These are phyloP conservation scores for Jimgerdemannia flammicorona DNA, from an alignment of 192 early-diverging fungal genomes.

Conservation along the genomic window DNA sequence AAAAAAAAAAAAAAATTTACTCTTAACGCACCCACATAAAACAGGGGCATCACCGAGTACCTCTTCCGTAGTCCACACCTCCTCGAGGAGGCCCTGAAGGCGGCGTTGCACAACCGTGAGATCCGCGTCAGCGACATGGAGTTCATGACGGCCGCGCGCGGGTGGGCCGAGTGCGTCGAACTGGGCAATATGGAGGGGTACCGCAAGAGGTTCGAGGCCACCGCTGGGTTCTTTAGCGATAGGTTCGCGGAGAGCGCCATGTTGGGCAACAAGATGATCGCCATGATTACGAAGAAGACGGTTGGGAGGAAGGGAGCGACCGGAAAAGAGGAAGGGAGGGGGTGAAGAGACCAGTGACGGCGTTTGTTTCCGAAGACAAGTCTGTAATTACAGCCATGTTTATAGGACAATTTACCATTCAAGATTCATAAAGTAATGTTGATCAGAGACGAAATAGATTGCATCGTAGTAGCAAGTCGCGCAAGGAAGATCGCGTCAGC, in stretches of 20 bases:
- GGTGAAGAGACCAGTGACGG: background rate
- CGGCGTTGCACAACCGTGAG: slow-evolving; percentile 72
- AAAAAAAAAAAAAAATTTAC: background rate
- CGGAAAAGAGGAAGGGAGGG: background rate
- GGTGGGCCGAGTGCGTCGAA: slow-evolving; percentile 92
- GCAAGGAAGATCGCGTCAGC: no score
- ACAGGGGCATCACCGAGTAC: slow-evolving; percentile 89
- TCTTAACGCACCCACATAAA: background rate
- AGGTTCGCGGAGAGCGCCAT: slow-evolving; percentile 50
- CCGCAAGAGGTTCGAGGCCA: slow-evolving; percentile 75
- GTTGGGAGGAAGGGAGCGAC: background rate
- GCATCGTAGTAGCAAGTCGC: no score
- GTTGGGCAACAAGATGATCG: slow-evolving; percentile 57
- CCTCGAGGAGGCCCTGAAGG: slow-evolving; percentile 83
- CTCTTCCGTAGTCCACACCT: slow-evolving; percentile 78
- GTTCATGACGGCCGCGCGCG: slow-evolving; percentile 86
- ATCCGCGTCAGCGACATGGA: slow-evolving; percentile 81
- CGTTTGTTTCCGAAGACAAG: no score
- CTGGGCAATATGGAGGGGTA: slow-evolving; percentile 82
- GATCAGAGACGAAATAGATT: no score
- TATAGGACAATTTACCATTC: no score
- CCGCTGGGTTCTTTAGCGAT: slow-evolving; percentile 77
- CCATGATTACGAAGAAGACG: slow-evolving; percentile 49
- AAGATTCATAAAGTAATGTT: no score
- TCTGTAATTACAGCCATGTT: no score